Evolutionary conservation across 768 basidiomycete species (phyloP), one percentile per base, ranked within the genome.

Genomic region (Gymnopilus junonius): DNA sequence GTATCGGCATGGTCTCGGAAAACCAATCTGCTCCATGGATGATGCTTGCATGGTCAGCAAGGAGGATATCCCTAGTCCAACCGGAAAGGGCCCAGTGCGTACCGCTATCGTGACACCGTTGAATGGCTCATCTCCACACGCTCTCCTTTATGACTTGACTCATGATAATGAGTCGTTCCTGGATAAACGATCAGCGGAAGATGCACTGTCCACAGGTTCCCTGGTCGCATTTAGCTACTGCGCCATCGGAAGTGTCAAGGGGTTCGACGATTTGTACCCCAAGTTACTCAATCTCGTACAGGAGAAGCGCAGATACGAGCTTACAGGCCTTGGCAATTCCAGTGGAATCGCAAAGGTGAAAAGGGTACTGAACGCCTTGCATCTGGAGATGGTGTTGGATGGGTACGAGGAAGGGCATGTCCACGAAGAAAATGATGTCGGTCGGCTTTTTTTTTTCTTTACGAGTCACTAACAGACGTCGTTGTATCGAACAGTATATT

Each of bases 1-100:
- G 35, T 97, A 98, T 74, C 81, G 93, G 31, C 91, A 92, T 75
- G 97, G 97, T 27, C 80, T 99, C 48, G 92, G 91, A 39, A 98
- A 97, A 74, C 97, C 97, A 0, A 87, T 99, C 64, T 97, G 97
- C 17, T 98, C 96, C 0, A 98, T 99, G 97, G 95, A 97, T 69
- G 83, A 77, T 3, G 94, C 89, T 6, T 97, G 94, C 72, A 80
- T 96, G 74, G 89, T 91, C 4, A 89, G 80, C 65, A 73, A 80
- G 60, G 92, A 91, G 65, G 91, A 94, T 43, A 83, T 97, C 11
- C 83, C 89, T 4, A 89, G 94, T 10, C 93, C 93, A 3, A 91
- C 89, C 32, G 91, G 93, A 7, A 91, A 88, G 71, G 96, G 95
- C 1, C 90, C 91, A 4, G 77, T 85, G 59, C 86, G 92, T 7